These are phyloP conservation scores for Leccinum fallax DNA, from an alignment of 1,284 basidiomycete genomes.

Conservation along the genomic window DNA sequence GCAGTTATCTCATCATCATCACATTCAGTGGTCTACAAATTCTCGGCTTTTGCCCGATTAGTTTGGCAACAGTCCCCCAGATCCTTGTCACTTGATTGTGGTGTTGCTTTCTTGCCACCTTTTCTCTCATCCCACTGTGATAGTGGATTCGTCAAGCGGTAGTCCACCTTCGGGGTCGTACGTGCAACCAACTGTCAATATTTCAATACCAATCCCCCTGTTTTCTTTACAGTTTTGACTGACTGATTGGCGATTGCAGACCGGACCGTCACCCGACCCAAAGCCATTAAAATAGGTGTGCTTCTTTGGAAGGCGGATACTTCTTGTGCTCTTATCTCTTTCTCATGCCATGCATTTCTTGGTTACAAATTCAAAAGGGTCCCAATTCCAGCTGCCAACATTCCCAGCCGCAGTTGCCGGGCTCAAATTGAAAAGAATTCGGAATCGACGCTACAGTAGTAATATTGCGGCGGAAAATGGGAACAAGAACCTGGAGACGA, in stretches of 20 bases:
- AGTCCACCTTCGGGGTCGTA: not conserved
- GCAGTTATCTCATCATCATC: not conserved
- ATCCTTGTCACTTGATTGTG: not conserved
- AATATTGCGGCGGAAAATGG: not conserved
- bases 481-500: not conserved
- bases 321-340: slow-evolving; percentile 2
- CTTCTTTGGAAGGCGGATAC: not conserved
- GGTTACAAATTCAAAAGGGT: slow-evolving; percentile 2
- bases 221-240: not conserved
- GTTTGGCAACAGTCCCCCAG: not conserved
- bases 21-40: not conserved
- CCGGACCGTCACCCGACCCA: not conserved
- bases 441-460: not conserved
- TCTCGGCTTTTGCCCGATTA: not conserved
- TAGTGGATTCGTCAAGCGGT: too few relatives aligned
- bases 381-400: not conserved
- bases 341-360: not conserved
- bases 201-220: not conserved
- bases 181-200: not conserved
- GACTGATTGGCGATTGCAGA: not conserved
- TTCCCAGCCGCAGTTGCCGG: not conserved
- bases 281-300: not conserved
- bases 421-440: not conserved
- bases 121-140: not conserved
- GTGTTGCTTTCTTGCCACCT: not conserved